Evolutionary conservation across 768 basidiomycete species (phyloP).

Genomic region (Lentinula edodes): DNA sequence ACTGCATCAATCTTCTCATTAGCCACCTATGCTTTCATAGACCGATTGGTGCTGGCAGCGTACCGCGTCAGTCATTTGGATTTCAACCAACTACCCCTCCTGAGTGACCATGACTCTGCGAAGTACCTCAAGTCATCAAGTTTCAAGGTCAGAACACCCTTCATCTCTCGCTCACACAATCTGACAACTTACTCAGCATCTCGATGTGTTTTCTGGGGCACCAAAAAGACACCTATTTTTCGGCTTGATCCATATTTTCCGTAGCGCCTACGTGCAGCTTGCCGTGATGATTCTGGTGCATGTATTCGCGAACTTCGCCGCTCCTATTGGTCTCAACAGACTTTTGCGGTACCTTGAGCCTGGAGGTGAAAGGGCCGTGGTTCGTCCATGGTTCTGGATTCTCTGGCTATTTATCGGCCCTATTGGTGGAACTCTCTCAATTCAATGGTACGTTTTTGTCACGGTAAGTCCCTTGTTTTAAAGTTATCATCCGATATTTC

Average conservation of each 20-base stretch:
- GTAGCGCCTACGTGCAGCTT: conserved; percentile 26
- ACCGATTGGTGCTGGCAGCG: conserved; percentile 24
- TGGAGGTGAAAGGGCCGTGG: conserved; percentile 34
- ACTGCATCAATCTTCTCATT: conserved; percentile 36
- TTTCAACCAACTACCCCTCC: conserved; percentile 27
- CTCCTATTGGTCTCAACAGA: conserved; percentile 36
- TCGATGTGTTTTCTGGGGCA: conserved; percentile 34
- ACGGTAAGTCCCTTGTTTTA: conserved; percentile 29
- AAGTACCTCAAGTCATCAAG: conserved; percentile 16
- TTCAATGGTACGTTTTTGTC: conserved; percentile 51
- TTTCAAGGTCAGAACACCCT: conserved; percentile 15
- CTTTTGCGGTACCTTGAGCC: conserved; percentile 46
- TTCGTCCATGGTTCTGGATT: conserved; percentile 73
- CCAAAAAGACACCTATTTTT: conserved; percentile 41
- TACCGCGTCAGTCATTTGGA: conserved; percentile 24
- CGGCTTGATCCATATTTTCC: conserved; percentile 35
- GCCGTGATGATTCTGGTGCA: conserved; percentile 21
- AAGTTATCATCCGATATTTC: not conserved
- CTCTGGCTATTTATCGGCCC: conserved; percentile 44
- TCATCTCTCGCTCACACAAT: not conserved
- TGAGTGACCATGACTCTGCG: conserved; percentile 24
- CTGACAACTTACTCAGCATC: conserved; percentile 13
- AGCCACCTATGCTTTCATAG: conserved; percentile 35
- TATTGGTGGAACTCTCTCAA: conserved; percentile 31
- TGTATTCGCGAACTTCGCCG: conserved; percentile 22